Evolutionary conservation across 306 rosid species (phyloP).

Genomic region (Medicago ruthenica): DNA sequence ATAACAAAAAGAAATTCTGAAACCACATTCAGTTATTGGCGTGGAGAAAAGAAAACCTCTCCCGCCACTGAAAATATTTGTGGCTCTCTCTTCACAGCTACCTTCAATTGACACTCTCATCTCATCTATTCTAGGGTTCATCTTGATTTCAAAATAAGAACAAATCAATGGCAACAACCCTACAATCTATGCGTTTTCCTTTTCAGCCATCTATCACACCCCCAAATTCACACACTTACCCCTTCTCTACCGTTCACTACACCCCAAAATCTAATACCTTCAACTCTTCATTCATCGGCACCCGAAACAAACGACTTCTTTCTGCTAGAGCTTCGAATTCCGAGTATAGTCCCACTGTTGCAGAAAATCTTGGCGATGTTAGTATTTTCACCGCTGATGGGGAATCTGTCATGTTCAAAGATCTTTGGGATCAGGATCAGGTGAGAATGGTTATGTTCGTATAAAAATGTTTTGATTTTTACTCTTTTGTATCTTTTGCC

Average conservation of each 20-base stretch:
- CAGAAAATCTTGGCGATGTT: conserved; percentile 54
- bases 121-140: conserved; percentile 2
- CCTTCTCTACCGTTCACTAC: background rate
- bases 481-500: background rate
- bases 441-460: conserved; percentile 41
- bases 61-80: conserved; percentile 30
- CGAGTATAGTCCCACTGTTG: conserved; percentile 44
- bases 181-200: conserved; percentile 35
- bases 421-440: conserved; percentile 77
- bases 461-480: conserved; percentile 27
- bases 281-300: background rate
- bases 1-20: too few species aligned
- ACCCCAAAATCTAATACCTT: conserved; percentile 30
- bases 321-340: conserved; percentile 55
- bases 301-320: conserved; percentile 38
- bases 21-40: background rate
- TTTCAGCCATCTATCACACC: conserved; percentile 41
- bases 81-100: conserved; percentile 22
- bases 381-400: conserved; percentile 73
- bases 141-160: background rate
- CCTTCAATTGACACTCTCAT: background rate
- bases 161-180: conserved; percentile 60
- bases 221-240: conserved; percentile 21
- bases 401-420: conserved; percentile 64
- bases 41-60: conserved; percentile 9